These are phyloP conservation scores for Eugenia klotzschiana DNA, from an alignment of 441 rosid species.

Conservation along the genomic window DNA sequence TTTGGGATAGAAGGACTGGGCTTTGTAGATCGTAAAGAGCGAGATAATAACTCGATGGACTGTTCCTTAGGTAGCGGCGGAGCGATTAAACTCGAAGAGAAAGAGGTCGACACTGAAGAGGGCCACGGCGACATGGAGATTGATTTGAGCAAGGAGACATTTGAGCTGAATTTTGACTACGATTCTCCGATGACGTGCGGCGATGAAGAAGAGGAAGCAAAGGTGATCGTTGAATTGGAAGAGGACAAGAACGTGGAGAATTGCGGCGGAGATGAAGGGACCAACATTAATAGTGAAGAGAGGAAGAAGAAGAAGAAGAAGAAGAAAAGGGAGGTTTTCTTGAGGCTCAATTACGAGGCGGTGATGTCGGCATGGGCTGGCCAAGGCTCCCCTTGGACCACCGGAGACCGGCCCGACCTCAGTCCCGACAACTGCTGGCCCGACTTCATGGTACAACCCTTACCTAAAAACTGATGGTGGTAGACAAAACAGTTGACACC, in stretches of 20 bases:
- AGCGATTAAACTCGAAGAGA: conserved; percentile 34
- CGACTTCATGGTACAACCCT: conserved; percentile 31
- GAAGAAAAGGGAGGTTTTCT: conserved; percentile 22
- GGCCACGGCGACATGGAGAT: conserved; percentile 12
- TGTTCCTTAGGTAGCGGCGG: conserved; percentile 8
- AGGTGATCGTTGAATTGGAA: not conserved
- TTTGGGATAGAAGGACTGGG: conserved; percentile 66
- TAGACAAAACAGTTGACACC: not conserved
- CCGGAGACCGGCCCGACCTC: conserved; percentile 53
- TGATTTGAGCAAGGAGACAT: conserved; percentile 28
- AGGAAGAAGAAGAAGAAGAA: conserved; percentile 16
- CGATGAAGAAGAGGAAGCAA: conserved; percentile 3
- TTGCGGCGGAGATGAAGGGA: not conserved
- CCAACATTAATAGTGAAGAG: not conserved
- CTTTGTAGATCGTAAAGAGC: conserved; percentile 23
- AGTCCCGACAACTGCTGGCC: conserved; percentile 37
- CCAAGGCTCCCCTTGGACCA: conserved; percentile 65
- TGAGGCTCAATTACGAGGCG: conserved; percentile 55
- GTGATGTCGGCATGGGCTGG: conserved; percentile 61
- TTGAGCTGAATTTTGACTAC: conserved; percentile 55
- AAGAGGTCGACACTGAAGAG: conserved; percentile 1
- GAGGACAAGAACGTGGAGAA: conserved; percentile 18
- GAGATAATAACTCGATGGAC: not conserved
- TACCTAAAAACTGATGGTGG: not conserved
- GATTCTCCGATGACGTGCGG: conserved; percentile 31